Evolutionary conservation across 2,329 filamentous ascomycete genomes (phyloP), one percentile per base, ranked within the genome.

Genomic region (Fusarium tupiense): DNA sequence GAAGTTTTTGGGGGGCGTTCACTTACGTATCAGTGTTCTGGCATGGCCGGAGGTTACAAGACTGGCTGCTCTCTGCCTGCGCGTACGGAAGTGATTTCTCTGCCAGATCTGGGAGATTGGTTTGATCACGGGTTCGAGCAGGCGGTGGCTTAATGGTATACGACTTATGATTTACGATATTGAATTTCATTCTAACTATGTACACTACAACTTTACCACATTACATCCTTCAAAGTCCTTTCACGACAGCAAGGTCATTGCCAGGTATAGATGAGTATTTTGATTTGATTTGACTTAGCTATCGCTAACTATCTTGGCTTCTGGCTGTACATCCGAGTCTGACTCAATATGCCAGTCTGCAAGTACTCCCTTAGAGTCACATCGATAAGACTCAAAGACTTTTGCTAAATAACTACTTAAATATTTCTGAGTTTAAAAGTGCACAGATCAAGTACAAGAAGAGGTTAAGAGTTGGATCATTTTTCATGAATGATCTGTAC

Each of bases 101-200:
- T 69, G 26, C 57, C 59, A 20, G 61, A 71, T 20, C 41, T 72
- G 22, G 64, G 67, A 31, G 61, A 74, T 14, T 77, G 67, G 56
- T 67, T 72, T 24, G 68, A 66, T 49, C 47, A 62, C 50, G 70
- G 54, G 13, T 64, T 71, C 61, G 43, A 40, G 24, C 61, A 63
- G 41, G 46, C 13, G 12, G 24, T 49, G 20, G 53, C 31, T 24
- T 64, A 29, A 65, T 40, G 38, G 19, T 44, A 19, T 37, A 61
- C 24, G 54, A 64, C 17, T 41, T 50, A 61, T 7, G 44, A 37
- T 3, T 49, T 46, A 44, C n/a, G 31, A n/a, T 46, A 13, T 31
- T 61, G 17, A 38, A 16, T 17, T 20, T 41, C 13, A 16, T 19
- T 33, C 29, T 35, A 47, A 19, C 20, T 24, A 24, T 35, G 35